Evolutionary conservation across 1,139 yeast species (phyloP).

Genomic region (Meyerozyma smithsonii): DNA sequence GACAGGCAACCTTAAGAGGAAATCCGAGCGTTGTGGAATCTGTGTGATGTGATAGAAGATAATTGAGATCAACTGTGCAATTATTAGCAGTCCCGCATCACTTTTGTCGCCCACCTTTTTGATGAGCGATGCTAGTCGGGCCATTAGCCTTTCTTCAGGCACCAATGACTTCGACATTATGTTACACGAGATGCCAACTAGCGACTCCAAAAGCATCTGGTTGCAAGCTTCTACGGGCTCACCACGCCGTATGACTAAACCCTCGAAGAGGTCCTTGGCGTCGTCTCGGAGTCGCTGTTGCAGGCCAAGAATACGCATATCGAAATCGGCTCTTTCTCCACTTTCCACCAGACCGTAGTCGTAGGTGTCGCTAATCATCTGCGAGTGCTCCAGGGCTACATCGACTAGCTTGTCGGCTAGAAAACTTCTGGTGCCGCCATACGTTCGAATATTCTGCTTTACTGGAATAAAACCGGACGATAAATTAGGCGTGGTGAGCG

Average conservation of each 20-base stretch:
- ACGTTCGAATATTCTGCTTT: too few species aligned
- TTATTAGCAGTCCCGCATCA: neutral
- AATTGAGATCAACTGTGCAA: neutral
- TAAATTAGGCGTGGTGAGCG: too few species aligned
- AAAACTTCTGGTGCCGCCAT: conserved; percentile 1
- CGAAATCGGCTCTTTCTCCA: neutral
- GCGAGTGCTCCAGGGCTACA: neutral
- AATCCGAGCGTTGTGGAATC: too few species aligned
- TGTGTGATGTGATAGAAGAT: neutral
- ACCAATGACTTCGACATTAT: neutral
- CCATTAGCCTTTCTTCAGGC: neutral
- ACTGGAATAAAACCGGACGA: too few species aligned
- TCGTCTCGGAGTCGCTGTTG: neutral
- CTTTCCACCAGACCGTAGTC: neutral
- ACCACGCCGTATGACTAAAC: neutral
- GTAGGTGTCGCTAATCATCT: neutral
- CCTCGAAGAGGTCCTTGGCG: neutral
- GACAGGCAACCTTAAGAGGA: too few species aligned
- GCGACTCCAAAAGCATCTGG: neutral
- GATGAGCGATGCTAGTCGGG: neutral
- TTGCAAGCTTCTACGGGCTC: neutral
- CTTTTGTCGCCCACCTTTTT: neutral
- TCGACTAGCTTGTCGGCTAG: neutral
- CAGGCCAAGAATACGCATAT: neutral
- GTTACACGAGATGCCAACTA: neutral